Evolutionary conservation across 1,284 basidiomycete species (phyloP), one percentile per base, ranked within the genome.

Genomic region (Xerocomus minutiporus): DNA sequence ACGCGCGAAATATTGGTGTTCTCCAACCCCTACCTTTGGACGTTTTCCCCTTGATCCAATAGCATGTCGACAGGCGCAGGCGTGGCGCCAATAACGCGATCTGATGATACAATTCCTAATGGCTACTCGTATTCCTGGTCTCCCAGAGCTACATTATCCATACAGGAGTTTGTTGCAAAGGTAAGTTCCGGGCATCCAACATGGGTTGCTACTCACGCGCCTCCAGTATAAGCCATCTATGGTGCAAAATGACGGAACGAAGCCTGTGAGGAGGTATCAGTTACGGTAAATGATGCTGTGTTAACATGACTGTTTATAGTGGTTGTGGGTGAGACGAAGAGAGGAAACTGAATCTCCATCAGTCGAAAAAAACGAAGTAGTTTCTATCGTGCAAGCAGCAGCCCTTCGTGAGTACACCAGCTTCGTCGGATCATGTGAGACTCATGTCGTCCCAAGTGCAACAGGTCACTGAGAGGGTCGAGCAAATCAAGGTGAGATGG

Each of bases 211-310:
- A 29, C 55, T 56, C 20, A 67, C 17, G 8, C 25, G 0, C 15
- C 8, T 12, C 20, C 55, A 87, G 86, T 84, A 80, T 57, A 84
- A 76, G 53, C 85, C 86, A 1, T 86, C 84, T 20, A 84, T 87
- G 84, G 80, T 88, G 7, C 80, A 85, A 57, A 80, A 88, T 62
- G 83, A 88, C 54, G 86, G 85, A 2, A 82, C 75, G 0, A 88
- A 86, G 63, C 85, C 84, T 46, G 85, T 87, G 52, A 66, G 80
- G 35, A 38, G 23, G 26, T 28, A 38, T 52, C 6, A 0, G 29
- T 15, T 43, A 20, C 8, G 43, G 28, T 12, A 4, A 41, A 41
- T 2, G n/a, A 20, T 11, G 29, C 2, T n/a, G 7, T 7, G 15
- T 42, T 59, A 8, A 65, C 20, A 1, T 2, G 15, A 11, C 8